Conservation (phyloP, 352 stramenopile genomes). For the Pythium aphanidermatum region DNA sequence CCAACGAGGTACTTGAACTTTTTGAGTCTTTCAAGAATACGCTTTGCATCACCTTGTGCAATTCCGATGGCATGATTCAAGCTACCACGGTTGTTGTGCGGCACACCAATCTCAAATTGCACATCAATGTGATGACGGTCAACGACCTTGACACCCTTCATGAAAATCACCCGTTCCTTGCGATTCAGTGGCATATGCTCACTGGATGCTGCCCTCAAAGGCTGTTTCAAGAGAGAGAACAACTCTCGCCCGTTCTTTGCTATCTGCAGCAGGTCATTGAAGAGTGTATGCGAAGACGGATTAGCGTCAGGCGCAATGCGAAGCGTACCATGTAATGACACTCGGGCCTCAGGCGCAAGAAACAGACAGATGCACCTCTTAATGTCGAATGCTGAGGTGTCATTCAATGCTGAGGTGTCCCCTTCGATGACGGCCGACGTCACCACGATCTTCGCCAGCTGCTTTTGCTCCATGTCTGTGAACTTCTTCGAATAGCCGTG, state of each 20-base stretch:
- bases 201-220: conserved; percentile 31
- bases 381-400: conserved; percentile 20
- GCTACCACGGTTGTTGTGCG: conserved; percentile 34
- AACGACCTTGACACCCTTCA: conserved; percentile 24
- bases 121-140: conserved; percentile 18
- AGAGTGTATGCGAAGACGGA: conserved; percentile 21
- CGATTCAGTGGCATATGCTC: conserved; percentile 27
- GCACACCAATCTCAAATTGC: conserved; percentile 34
- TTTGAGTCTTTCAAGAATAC: conserved; percentile 24
- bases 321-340: conserved; percentile 36
- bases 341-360: conserved; percentile 31
- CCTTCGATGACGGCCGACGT: conserved; percentile 8
- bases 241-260: conserved; percentile 1
- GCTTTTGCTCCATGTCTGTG: conserved; percentile 22
- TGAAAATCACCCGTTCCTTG: conserved; percentile 35
- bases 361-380: conserved; percentile 42
- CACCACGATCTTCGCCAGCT: conserved; percentile 27
- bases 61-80: conserved; percentile 25
- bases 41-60: conserved; percentile 25
- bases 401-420: background rate
- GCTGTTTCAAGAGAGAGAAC: conserved; percentile 25
- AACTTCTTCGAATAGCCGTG: conserved; percentile 39
- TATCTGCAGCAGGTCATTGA: conserved; percentile 22
- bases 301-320: conserved; percentile 18
- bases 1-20: conserved; percentile 7